Evolutionary conservation across 2,329 filamentous ascomycete species (phyloP), one percentile per base, ranked within the genome.

Genomic region (Ophiostoma fasciatum): DNA sequence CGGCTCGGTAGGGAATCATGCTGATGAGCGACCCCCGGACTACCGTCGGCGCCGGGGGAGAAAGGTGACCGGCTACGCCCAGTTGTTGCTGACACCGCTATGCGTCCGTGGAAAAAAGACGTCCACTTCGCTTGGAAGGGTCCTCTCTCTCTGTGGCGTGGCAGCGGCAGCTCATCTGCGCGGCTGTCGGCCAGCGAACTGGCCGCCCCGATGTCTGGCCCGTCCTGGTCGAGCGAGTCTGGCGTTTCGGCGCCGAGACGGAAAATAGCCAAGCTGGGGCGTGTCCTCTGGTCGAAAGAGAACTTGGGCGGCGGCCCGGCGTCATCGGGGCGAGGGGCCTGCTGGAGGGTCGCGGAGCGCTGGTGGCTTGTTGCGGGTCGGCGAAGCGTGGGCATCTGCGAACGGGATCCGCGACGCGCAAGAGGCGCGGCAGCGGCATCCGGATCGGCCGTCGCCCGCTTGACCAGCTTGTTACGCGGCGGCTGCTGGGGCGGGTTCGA

Each of bases 351-450:
- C 23, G 73, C 74, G 31, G 78, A 80, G 47, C 82, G 68, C 52
- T 87, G 79, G 50, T 85, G 80, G 53, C 81, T 85, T 14, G 82
- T 87, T 31, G 79, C 79, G 35, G 82, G 82, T 47, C 81, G 65
- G 40, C 78, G 73, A 40, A 87, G 65, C 17, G 70, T 74, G 3
- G 74, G 68, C 42, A 80, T 61, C 48, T 78, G 71, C 32, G 74
- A 68, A 44, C 60, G 71, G 22, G 74, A 64, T 43, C 66, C 61
- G 40, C 62, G 63, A 39, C 63, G 60, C 21, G 58, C 51, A 22
- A 59, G 45, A 29, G 59, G 51, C 6, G 63, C 58, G 32, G 61
- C 52, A 42, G 61, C 35, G 10, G 20, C 50, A 35, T 58, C 58
- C 44, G 66, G 65, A 31, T 63, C 59, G 15, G 78, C 73, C 4